Evolutionary conservation across 164 flowering plant species (phyloP).

Genomic region (Tetrastigma voinierianum): DNA sequence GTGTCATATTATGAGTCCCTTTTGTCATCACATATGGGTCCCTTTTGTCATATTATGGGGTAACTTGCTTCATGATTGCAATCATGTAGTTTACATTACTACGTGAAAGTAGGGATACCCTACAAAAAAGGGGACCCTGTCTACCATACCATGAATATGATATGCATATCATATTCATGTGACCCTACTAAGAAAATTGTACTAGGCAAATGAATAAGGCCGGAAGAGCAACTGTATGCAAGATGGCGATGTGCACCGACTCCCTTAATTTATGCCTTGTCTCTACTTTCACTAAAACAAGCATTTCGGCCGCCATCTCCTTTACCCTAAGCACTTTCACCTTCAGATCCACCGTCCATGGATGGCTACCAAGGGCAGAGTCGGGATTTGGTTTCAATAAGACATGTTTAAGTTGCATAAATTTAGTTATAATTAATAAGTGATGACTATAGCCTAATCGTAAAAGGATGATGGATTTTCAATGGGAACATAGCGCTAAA

Average conservation of each 20-base stretch:
- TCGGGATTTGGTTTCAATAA: too few relatives aligned
- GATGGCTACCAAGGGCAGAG: conserved; percentile 5
- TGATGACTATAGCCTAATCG: too few relatives aligned
- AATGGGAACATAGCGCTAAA: too few relatives aligned
- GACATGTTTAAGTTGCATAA: too few relatives aligned
- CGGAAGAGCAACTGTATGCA: too few relatives aligned
- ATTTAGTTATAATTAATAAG: too few relatives aligned
- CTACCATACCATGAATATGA: not conserved
- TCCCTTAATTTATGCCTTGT: conserved; percentile 21
- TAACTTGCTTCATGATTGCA: not conserved
- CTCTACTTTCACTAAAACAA: conserved; percentile 23
- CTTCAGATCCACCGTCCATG: conserved; percentile 4
- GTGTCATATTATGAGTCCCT: not conserved
- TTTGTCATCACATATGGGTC: not conserved
- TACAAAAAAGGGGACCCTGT: not conserved
- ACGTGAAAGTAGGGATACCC: not conserved
- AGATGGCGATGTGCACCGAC: conserved; percentile 19
- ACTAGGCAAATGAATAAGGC: not conserved
- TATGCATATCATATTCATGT: not conserved
- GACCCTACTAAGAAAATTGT: not conserved
- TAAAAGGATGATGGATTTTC: too few relatives aligned
- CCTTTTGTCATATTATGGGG: too few relatives aligned
- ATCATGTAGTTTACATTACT: not conserved
- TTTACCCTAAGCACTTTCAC: conserved; percentile 8
- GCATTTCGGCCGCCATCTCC: not conserved